These are phyloP conservation scores for Aphanoascus verrucosus DNA, from an alignment of 2,329 filamentous ascomycete genomes.

Conservation along the genomic window DNA sequence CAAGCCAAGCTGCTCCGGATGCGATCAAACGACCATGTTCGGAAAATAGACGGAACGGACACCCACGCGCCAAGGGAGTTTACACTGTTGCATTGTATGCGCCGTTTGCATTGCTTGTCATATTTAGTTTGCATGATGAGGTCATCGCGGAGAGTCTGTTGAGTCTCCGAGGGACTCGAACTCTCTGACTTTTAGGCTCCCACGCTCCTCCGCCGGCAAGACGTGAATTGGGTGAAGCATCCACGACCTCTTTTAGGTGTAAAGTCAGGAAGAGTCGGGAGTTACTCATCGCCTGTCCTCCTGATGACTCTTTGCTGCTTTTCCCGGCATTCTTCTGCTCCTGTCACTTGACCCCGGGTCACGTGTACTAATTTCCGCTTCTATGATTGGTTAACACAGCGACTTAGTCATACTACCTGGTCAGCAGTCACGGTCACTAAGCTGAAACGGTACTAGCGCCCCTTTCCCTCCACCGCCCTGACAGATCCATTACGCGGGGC, in stretches of 20 bases:
- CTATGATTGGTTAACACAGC: constrained; percentile 14
- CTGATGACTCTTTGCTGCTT: constrained; percentile 20
- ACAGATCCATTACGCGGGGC: constrained; percentile 22
- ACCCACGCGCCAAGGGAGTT: background rate
- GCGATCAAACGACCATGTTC: too few relatives aligned
- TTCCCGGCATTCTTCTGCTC: constrained; percentile 17
- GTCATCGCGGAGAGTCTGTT: background rate
- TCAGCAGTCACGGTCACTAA: constrained; percentile 14
- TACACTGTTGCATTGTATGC: too few relatives aligned
- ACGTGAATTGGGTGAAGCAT: background rate
- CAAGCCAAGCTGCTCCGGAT: background rate
- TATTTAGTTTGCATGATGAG: constrained; percentile 9
- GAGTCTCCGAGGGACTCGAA: background rate
- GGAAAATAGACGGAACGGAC: background rate
- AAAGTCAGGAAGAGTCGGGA: background rate
- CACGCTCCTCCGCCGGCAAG: background rate
- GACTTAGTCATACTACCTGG: constrained; percentile 4
- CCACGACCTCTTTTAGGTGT: background rate
- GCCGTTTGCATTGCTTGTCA: background rate
- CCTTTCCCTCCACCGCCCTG: constrained; percentile 11
- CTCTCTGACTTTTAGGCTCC: background rate
- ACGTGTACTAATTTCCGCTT: background rate
- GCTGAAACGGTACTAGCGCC: constrained; percentile 12
- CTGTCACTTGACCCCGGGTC: constrained; percentile 6
- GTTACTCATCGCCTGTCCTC: background rate